These are phyloP conservation scores for Ceratobasidium sp. DNA, from an alignment of 1,284 basidiomycete genomes.

Conservation along the genomic window DNA sequence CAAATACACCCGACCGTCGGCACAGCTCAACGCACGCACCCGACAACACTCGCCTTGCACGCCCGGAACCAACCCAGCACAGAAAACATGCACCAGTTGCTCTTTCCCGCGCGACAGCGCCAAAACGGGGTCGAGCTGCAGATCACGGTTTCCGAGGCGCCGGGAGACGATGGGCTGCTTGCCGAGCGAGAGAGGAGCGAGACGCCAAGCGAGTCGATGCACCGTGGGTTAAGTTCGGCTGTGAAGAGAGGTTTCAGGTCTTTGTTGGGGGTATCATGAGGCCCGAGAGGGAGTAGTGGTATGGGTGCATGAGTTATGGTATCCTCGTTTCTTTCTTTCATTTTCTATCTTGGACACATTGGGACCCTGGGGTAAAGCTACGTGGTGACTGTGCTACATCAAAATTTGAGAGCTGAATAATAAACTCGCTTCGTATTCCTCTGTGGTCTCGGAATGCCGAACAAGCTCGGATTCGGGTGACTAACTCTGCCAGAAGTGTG, in stretches of 20 bases:
- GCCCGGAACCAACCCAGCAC: slow-evolving; percentile 16
- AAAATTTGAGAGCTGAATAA: not conserved
- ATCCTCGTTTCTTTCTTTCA: not conserved
- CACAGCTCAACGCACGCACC: not conserved
- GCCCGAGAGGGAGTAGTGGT: slow-evolving; percentile 13
- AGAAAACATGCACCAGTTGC: slow-evolving; percentile 21
- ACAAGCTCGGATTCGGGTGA: no score
- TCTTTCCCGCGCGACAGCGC: slow-evolving; percentile 15
- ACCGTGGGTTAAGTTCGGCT: slow-evolving; percentile 10
- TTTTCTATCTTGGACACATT: slow-evolving; percentile 1
- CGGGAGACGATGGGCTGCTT: slow-evolving; percentile 15
- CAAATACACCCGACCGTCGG: slow-evolving; percentile 13
- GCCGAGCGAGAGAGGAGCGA: slow-evolving; percentile 5
- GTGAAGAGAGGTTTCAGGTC: slow-evolving; percentile 21
- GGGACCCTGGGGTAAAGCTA: not conserved
- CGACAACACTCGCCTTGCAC: not conserved
- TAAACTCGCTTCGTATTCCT: not conserved
- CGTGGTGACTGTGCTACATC: not conserved
- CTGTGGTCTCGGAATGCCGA: not conserved
- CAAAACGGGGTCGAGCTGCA: slow-evolving; percentile 34
- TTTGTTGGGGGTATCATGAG: slow-evolving; percentile 31
- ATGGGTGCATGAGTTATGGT: not conserved
- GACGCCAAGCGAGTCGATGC: slow-evolving; percentile 37
- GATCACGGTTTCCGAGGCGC: slow-evolving; percentile 28
- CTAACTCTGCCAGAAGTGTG: no score